phyloP scores from a whole-genome alignment of 805 yeast species.

The Saccharomycopsis sp. region DNA sequence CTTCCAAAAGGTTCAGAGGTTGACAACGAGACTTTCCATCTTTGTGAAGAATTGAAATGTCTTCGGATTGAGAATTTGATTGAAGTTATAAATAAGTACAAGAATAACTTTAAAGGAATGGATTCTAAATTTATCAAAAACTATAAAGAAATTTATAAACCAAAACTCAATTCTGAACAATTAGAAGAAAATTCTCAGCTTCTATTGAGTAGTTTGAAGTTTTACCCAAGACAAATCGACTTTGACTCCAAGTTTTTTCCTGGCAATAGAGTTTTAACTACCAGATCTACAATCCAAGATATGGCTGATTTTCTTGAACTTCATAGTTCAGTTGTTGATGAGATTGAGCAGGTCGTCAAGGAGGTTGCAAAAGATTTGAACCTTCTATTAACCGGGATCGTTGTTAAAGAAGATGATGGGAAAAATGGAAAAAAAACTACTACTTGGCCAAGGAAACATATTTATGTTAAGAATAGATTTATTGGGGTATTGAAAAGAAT shows the following conservation, averaged over 20 bases:
- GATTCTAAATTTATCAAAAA: not conserved
- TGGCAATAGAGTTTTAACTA: conserved; percentile 3
- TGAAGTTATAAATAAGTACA: not conserved
- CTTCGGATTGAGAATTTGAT: too few species aligned
- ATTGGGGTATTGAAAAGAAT: too few species aligned
- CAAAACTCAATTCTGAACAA: not conserved
- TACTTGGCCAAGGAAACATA: too few species aligned
- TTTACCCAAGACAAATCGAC: not conserved
- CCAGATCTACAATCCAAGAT: conserved; percentile 4
- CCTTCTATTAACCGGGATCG: too few species aligned
- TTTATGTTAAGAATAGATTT: too few species aligned
- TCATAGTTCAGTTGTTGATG: conserved; percentile 8
- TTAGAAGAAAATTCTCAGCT: not conserved
- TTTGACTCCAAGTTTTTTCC: not conserved
- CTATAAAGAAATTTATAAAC: not conserved
- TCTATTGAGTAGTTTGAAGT: too few species aligned
- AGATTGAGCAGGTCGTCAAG: conserved; percentile 9
- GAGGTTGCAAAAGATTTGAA: conserved; percentile 4
- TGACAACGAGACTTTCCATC: too few species aligned
- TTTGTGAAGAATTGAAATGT: too few species aligned
- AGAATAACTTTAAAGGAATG: not conserved
- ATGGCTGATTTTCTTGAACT: conserved; percentile 5
- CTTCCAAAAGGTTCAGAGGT: too few species aligned
- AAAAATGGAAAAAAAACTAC: too few species aligned
- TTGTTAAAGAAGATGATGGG: too few species aligned